Evolutionary conservation across 495 filamentous ascomycete species (phyloP).

Genomic region (Penicillium ochrochloron): DNA sequence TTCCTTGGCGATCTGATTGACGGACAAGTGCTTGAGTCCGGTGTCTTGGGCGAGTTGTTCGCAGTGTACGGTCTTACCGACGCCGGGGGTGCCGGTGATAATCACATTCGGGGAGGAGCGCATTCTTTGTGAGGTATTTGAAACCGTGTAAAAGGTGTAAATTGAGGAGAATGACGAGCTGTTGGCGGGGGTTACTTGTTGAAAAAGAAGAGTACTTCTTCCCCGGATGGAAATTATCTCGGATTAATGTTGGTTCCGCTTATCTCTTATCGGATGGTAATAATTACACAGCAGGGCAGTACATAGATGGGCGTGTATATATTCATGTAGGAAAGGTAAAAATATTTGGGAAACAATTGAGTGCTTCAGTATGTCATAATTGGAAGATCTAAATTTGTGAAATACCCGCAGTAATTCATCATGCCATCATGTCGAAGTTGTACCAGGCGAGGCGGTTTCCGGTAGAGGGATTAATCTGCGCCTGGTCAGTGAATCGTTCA

Average conservation of each 20-base stretch:
- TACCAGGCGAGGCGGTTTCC: background rate
- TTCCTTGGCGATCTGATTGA: slow-evolving; percentile 91
- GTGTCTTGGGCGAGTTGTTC: slow-evolving; percentile 74
- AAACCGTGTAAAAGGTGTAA: slow-evolving; percentile 2
- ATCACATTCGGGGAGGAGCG: slow-evolving; percentile 85
- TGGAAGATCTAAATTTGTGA: background rate
- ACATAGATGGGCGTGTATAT: background rate
- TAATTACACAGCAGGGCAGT: background rate
- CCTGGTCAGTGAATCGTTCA: background rate
- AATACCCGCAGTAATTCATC: background rate
- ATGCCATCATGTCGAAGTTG: background rate
- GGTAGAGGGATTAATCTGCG: slow-evolving; percentile 4
- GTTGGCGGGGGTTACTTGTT: background rate
- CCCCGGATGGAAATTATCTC: slow-evolving; percentile 26
- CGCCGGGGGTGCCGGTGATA: slow-evolving; percentile 92
- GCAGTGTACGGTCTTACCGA: slow-evolving; percentile 91
- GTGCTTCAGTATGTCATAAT: background rate
- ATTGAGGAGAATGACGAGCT: slow-evolving; percentile 7
- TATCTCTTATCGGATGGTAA: slow-evolving; percentile 35
- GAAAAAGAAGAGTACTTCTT: slow-evolving; percentile 1
- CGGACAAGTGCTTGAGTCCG: slow-evolving; percentile 79
- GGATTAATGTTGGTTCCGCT: slow-evolving; percentile 25
- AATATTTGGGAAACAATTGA: background rate
- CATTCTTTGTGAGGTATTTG: slow-evolving; percentile 30
- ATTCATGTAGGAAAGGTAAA: background rate